Percentiles rank a stretch among this genome's conserved stretches.
Conservation (phyloP, 148 eudicot species). For the Rhododendron molle region DNA sequence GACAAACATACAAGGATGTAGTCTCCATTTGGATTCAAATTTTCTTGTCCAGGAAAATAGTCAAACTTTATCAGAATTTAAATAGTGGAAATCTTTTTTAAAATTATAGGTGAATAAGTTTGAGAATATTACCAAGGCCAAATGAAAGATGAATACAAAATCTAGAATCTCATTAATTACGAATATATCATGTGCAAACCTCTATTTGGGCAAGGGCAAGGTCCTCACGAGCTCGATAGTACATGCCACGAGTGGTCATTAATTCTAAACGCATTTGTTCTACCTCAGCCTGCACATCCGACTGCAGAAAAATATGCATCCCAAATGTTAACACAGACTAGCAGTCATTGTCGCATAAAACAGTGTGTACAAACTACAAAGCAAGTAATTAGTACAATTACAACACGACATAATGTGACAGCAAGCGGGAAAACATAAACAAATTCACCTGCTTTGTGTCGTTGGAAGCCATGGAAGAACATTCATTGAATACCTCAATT, state of each 20-base stretch:
- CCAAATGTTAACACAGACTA: neutral
- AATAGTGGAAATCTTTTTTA: neutral
- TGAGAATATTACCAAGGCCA: neutral
- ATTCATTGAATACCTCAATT: constrained; percentile 11
- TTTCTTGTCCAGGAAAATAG: neutral
- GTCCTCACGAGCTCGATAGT: constrained; percentile 64
- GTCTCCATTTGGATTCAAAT: neutral
- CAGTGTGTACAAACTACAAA: neutral
- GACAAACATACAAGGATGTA: neutral
- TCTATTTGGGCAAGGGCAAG: constrained; percentile 58
- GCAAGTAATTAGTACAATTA: neutral
- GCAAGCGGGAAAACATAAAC: neutral
- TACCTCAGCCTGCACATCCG: constrained; percentile 51
- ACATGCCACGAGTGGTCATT: constrained; percentile 48
- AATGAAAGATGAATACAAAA: neutral
- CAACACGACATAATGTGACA: neutral
- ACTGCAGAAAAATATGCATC: constrained; percentile 33
- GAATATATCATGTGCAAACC: constrained; percentile 28
- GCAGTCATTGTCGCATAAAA: neutral
- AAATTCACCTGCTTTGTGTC: constrained; percentile 36
- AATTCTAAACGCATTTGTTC: constrained; percentile 60
- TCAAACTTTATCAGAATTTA: neutral
- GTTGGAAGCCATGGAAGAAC: constrained; percentile 27
- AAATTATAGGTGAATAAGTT: neutral
- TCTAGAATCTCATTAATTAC: neutral